phyloP scores from a whole-genome alignment of 768 basidiomycete species.

The Trametes cingulata region DNA sequence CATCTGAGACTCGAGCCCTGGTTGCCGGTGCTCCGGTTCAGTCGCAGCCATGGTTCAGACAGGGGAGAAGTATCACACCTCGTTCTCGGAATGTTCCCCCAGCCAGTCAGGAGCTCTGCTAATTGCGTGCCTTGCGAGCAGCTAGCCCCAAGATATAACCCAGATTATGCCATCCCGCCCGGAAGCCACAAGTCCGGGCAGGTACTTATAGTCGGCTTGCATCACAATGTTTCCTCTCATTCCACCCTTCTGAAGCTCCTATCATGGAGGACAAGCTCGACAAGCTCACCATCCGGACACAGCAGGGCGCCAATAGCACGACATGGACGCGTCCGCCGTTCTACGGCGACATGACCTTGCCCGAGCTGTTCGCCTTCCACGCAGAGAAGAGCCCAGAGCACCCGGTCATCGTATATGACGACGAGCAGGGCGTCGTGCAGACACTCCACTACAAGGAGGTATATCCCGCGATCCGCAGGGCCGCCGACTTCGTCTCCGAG shows the following conservation, averaged over 20 bases:
- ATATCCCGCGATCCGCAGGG: conserved; percentile 29
- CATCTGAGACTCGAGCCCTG: not conserved
- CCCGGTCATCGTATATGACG: conserved; percentile 32
- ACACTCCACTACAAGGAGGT: conserved; percentile 30
- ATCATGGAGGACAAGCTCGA: not conserved
- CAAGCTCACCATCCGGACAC: not conserved
- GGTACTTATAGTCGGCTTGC: no score
- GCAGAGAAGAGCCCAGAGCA: conserved; percentile 34
- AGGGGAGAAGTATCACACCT: no score
- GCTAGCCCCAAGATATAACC: no score
- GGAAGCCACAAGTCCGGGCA: no score
- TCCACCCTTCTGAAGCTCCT: not conserved
- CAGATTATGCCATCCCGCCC: no score
- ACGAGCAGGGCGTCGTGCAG: conserved; percentile 18
- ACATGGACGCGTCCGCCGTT: conserved; percentile 38
- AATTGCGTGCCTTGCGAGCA: no score
- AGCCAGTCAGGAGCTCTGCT: no score
- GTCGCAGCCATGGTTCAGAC: no score
- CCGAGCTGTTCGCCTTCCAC: conserved; percentile 41
- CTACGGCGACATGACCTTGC: conserved; percentile 35
- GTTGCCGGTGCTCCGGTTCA: no score
- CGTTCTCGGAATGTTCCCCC: no score
- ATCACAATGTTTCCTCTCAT: not conserved
- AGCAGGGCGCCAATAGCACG: conserved; percentile 5
- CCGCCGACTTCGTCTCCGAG: conserved; percentile 20